Conservation (phyloP, 169 alveolate species). For the Fabrea salina region DNA sequence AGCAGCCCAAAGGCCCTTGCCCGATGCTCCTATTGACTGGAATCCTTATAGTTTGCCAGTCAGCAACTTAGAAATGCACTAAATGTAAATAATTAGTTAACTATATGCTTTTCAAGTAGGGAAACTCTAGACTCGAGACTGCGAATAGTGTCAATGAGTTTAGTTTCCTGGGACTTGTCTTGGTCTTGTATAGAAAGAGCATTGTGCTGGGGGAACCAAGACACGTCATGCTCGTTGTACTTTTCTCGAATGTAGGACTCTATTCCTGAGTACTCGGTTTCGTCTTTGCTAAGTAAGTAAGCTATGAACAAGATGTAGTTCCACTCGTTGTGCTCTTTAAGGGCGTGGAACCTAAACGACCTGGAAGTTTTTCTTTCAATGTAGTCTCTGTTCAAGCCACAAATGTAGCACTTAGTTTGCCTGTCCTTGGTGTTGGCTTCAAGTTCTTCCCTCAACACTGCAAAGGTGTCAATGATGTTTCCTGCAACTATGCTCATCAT, state of each 20-base stretch:
- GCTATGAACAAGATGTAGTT: constrained; percentile 68
- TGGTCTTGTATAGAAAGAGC: not conserved
- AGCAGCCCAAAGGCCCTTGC: too few species aligned
- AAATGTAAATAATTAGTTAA: too few species aligned
- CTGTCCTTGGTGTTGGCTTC: constrained; percentile 54
- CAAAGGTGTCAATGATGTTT: constrained; percentile 65
- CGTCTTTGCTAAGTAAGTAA: constrained; percentile 54
- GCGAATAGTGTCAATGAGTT: not conserved
- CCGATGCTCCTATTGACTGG: too few species aligned
- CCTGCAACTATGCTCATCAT: constrained; percentile 63
- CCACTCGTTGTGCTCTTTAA: constrained; percentile 62
- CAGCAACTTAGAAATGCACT: too few species aligned
- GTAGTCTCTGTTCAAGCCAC: constrained; percentile 73
- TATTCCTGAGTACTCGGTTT: constrained; percentile 64
- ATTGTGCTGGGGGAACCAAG: constrained; percentile 31
- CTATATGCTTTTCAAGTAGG: too few species aligned
- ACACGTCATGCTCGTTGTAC: not conserved
- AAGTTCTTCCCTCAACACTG: constrained; percentile 55
- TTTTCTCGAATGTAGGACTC: constrained; percentile 56
- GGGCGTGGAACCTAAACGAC: constrained; percentile 43
- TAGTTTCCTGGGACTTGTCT: not conserved
- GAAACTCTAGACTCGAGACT: too few species aligned
- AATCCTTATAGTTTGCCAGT: too few species aligned
- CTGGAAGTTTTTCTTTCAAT: constrained; percentile 56
- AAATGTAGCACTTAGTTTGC: constrained; percentile 60